Evolutionary conservation across 345 rosid species (phyloP).

Genomic region (Murraya koenigii): DNA sequence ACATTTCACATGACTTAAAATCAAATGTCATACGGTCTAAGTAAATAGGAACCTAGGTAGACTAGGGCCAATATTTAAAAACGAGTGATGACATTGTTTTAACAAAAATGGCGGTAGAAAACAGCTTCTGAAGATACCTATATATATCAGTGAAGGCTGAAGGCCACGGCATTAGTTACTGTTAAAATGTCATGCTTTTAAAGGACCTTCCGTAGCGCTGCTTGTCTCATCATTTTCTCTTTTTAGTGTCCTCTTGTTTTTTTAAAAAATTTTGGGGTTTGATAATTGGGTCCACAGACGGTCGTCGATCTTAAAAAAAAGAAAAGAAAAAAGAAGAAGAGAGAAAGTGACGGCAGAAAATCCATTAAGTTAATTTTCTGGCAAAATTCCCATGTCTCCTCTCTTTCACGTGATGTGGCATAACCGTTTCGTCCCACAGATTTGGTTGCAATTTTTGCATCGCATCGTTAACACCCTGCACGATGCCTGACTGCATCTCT

Average conservation of each 20-base stretch:
- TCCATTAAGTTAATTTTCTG: not conserved
- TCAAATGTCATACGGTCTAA: too few species aligned
- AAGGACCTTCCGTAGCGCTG: constrained; percentile 20
- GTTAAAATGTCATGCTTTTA: not conserved
- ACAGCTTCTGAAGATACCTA: not conserved
- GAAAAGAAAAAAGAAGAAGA: not conserved
- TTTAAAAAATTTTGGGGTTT: not conserved
- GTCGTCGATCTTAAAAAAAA: too few species aligned
- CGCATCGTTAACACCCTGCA: too few species aligned
- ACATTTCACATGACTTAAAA: too few species aligned
- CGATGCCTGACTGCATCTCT: not conserved
- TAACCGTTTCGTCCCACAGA: not conserved
- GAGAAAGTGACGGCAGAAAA: constrained; percentile 4
- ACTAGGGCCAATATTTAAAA: not conserved
- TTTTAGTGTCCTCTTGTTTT: not conserved
- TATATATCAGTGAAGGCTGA: too few species aligned
- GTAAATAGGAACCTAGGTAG: too few species aligned
- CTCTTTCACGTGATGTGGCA: not conserved
- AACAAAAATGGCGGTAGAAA: not conserved
- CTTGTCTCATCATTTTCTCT: not conserved
- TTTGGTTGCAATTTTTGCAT: not conserved
- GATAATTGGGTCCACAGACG: too few species aligned
- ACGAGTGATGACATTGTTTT: not conserved
- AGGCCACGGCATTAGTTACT: not conserved
- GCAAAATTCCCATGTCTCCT: too few species aligned